Evolutionary conservation across 306 rosid genomes (phyloP).

Genomic region (Cyamopsis tetragonoloba): DNA sequence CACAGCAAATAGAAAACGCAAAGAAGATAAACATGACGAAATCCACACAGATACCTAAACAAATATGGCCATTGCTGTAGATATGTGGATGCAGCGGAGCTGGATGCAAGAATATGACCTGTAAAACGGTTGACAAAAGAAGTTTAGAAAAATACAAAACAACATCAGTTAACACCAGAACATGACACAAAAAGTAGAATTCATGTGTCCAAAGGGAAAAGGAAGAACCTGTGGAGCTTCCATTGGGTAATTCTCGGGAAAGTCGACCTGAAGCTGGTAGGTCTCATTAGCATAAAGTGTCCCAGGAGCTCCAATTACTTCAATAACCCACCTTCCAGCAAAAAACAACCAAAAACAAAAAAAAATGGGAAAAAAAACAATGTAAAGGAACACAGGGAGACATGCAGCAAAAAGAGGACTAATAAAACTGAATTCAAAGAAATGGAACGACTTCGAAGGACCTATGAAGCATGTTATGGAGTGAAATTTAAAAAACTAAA

Average conservation of each 20-base stretch:
- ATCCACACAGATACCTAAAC: slow-evolving; percentile 64
- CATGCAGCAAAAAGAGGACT: not conserved
- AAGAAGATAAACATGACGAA: not conserved
- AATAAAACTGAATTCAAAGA: not conserved
- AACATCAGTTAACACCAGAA: slow-evolving; percentile 5
- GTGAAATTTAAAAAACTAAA: no score
- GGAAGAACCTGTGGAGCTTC: slow-evolving; percentile 92
- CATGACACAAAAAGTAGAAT: not conserved
- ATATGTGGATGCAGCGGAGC: slow-evolving; percentile 99
- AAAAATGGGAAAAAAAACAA: not conserved
- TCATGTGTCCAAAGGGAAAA: not conserved
- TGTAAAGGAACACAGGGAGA: not conserved
- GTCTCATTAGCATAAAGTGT: slow-evolving; percentile 88
- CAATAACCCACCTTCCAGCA: slow-evolving; percentile 89
- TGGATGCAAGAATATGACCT: slow-evolving; percentile 96
- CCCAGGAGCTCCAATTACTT: slow-evolving; percentile 96
- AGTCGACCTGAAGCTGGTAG: slow-evolving; percentile 98
- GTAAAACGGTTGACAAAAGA: slow-evolving; percentile 29
- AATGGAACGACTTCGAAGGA: not conserved
- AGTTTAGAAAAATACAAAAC: slow-evolving; percentile 5
- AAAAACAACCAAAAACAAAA: not conserved
- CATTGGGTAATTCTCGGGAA: slow-evolving; percentile 99
- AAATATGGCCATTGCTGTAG: slow-evolving; percentile 97
- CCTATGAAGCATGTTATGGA: not conserved
- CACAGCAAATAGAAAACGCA: not conserved